Evolutionary conservation across 768 basidiomycete genomes (phyloP), one percentile per base, ranked within the genome.

Genomic region (Suillus weaverae): DNA sequence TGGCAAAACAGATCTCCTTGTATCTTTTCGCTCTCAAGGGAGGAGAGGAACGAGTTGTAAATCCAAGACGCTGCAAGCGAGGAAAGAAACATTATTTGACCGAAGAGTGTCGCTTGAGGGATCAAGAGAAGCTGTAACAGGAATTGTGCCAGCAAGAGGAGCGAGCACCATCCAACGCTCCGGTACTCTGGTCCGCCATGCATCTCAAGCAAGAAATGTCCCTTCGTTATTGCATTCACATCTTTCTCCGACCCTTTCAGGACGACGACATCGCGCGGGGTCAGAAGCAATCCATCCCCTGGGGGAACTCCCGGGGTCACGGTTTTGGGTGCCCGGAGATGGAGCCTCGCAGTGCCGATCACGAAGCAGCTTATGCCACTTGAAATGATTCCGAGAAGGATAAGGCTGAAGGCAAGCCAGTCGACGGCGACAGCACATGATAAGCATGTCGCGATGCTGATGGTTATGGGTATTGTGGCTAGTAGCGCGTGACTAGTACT

Each of bases 41-140:
- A 75, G 9, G 77, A 76, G 35, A 79, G 72, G 54, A 72, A 79
- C 1, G 75, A 71, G 48, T 79, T 79, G 61, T 79, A 78, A 1
- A 20, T 62, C 78, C 78, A 79, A 1, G 78, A 79, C 2, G 72
- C 71, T 4, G 66, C 72, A 18, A 79, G 70, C 1, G 77, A 68
- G 0, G 62, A 51, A 35, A 79, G 62, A 64, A 79, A 79, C 74
- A 79, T 64, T 50, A 76, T 62, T 57, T 79, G 78, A 13, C 79
- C 78, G 7, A 79, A 77, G 44, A 78, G 71, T 13, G 63, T 38
- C 13, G 68, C 73, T 60, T 79, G 77, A 4, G 78, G 78, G 30
- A 77, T 76, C 41, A 79, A 70, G 53, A 79, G 69, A 4, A 78
- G 68, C 64, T 79, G 78, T 30, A 71, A 60, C 30, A 79, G 8